Evolutionary conservation across 345 rosid genomes (phyloP).

Genomic region (Trapa incisa): DNA sequence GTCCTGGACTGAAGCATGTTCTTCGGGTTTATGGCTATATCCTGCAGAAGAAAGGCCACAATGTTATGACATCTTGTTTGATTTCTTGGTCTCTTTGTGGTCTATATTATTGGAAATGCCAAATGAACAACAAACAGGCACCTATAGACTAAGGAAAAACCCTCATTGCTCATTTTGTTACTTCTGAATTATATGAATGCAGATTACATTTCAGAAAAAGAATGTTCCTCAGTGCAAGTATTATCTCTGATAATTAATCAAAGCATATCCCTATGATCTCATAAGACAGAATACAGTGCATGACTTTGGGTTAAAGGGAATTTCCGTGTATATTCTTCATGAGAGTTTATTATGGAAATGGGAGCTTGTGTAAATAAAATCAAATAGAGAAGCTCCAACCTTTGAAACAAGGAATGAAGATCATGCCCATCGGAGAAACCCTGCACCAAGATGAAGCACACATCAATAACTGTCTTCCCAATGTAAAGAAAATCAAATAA

Average conservation of each 20-base stretch:
- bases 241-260: neutral
- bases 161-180: too few relatives aligned
- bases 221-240: neutral
- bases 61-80: neutral
- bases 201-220: neutral
- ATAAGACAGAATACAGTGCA: too few relatives aligned
- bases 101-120: neutral
- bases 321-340: too few relatives aligned
- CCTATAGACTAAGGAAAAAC: neutral
- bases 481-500: neutral
- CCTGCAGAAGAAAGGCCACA: slow-evolving; percentile 25
- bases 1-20: slow-evolving; percentile 49
- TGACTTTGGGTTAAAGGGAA: too few relatives aligned
- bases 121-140: neutral
- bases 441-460: slow-evolving; percentile 27
- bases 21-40: slow-evolving; percentile 94
- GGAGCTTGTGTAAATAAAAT: neutral
- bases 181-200: too few relatives aligned
- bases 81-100: neutral
- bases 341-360: too few relatives aligned
- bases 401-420: slow-evolving; percentile 93
- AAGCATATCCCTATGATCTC: too few relatives aligned
- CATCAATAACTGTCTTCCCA: slow-evolving; percentile 4
- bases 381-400: slow-evolving; percentile 29
- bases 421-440: slow-evolving; percentile 93